Percentiles rank a stretch among this genome's conserved stretches.
These are phyloP conservation scores for Eucalyptus caleyi DNA, from an alignment of 345 rosid genomes.

Conservation along the genomic window DNA sequence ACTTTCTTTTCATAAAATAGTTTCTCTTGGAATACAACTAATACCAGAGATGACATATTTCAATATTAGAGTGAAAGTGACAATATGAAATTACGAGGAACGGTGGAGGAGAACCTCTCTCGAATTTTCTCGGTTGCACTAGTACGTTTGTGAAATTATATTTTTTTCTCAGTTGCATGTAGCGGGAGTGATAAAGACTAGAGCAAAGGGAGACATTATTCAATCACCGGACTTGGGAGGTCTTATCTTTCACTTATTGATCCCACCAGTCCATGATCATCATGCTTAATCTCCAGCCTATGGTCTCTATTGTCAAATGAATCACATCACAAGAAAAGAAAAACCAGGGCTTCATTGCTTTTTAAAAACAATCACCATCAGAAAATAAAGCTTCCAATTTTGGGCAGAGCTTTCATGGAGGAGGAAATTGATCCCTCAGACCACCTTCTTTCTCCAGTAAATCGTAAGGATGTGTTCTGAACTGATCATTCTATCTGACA, in stretches of 20 bases:
- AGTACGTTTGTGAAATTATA: not conserved
- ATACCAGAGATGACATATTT: fast-evolving
- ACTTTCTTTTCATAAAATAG: not conserved
- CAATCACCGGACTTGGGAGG: not conserved
- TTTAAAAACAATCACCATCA: not conserved
- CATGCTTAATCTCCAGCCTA: not conserved
- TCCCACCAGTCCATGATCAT: not conserved
- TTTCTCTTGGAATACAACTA: not conserved
- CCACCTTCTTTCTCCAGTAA: not conserved
- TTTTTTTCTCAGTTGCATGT: not conserved
- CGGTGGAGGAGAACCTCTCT: not conserved
- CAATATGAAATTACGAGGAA: not conserved
- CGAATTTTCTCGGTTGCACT: not conserved
- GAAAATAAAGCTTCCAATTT: not conserved
- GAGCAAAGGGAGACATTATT: not conserved
- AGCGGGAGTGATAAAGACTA: not conserved
- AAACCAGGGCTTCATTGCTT: not conserved
- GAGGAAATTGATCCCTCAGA: not conserved
- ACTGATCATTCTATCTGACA: not conserved
- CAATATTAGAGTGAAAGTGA: not conserved
- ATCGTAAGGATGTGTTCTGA: not conserved
- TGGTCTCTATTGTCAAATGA: not conserved
- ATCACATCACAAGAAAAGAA: not conserved
- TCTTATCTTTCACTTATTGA: not conserved
- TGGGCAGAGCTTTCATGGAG: not conserved